These are phyloP conservation scores for Phytophthora uliginosa DNA, from an alignment of 352 stramenopile species.

Conservation along the genomic window DNA sequence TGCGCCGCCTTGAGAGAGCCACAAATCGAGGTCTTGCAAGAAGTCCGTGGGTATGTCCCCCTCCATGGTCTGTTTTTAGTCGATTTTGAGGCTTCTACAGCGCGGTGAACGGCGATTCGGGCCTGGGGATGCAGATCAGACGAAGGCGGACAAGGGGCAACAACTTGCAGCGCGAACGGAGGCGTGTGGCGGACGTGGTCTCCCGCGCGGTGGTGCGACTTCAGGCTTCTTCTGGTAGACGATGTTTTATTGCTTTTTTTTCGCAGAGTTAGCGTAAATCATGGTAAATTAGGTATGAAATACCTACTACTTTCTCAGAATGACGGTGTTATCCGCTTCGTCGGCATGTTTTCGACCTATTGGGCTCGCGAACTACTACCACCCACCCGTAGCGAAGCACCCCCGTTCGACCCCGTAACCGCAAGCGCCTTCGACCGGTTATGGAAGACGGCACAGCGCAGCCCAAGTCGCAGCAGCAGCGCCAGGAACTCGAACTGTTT, in stretches of 20 bases:
- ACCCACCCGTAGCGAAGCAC: not conserved
- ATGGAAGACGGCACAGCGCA: not conserved
- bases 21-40: constrained; percentile 42
- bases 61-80: constrained; percentile 23
- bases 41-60: constrained; percentile 38
- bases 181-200: not conserved
- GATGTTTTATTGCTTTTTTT: too few species aligned
- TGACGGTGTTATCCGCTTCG: too few species aligned
- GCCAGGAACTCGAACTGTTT: constrained; percentile 41
- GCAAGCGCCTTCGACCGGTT: constrained; percentile 23
- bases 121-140: constrained; percentile 7
- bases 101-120: not conserved
- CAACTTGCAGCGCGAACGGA: constrained; percentile 1
- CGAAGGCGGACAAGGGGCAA: constrained; percentile 1
- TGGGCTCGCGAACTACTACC: not conserved
- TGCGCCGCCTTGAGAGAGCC: constrained; percentile 21
- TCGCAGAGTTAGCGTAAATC: too few species aligned
- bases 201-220: not conserved
- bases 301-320: too few species aligned
- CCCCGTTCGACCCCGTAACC: not conserved
- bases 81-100: constrained; percentile 2
- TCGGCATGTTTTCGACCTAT: constrained; percentile 3
- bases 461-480: constrained; percentile 42
- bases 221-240: too few species aligned
- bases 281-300: too few species aligned